A percentile compares a stretch with the other conserved stretches of the same genome.
phyloP scores from a whole-genome alignment of 2,329 filamentous ascomycete genomes.

The Arthroderma uncinatum region DNA sequence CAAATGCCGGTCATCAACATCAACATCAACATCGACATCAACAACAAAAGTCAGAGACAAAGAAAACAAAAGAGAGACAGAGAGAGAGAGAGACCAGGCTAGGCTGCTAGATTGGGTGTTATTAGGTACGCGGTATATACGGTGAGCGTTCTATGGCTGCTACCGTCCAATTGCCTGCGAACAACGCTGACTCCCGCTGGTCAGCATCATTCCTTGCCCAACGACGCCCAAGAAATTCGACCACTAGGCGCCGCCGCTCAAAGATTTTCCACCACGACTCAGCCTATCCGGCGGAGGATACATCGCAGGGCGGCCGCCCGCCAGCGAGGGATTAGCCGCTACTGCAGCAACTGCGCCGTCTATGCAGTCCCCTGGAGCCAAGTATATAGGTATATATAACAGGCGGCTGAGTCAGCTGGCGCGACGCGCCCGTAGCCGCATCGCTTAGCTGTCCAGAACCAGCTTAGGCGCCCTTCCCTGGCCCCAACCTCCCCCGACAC shows the following conservation, averaged over 20 bases:
- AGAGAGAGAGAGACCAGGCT: neutral
- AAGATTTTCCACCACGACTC: neutral
- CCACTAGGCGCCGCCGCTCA: neutral
- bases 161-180: neutral
- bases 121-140: neutral
- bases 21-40: too few relatives aligned
- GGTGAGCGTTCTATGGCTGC: neutral
- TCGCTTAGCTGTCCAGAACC: slow-evolving; percentile 8
- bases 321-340: neutral
- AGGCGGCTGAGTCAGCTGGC: slow-evolving; percentile 3
- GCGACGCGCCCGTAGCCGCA: neutral
- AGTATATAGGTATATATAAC: neutral
- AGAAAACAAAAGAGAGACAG: neutral
- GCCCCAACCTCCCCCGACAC: neutral
- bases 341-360: neutral
- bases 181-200: neutral
- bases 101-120: neutral
- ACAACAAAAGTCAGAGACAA: too few relatives aligned
- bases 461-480: slow-evolving; percentile 4
- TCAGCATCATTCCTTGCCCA: neutral
- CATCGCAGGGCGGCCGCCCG: neutral
- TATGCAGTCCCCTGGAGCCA: slow-evolving; percentile 1
- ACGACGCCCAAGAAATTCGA: neutral
- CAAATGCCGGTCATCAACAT: too few relatives aligned
- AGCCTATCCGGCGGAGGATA: too few relatives aligned